phyloP scores from a whole-genome alignment of 2,329 filamentous ascomycete genomes.

The Epichloe hybrida region DNA sequence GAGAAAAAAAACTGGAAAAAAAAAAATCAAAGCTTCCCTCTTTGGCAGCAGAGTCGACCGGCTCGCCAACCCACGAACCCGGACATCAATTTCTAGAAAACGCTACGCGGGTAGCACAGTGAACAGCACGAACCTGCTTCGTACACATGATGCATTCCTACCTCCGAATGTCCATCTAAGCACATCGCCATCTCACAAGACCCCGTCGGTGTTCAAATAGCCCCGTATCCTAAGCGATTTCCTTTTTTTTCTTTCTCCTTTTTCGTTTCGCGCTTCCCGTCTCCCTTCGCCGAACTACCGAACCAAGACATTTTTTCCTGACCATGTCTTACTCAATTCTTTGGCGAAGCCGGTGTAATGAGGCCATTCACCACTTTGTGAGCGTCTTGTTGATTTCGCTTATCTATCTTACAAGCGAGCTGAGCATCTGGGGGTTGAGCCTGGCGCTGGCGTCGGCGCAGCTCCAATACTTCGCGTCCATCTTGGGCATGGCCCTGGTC shows the following conservation, averaged over 20 bases:
- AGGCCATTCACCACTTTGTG: constrained; percentile 3
- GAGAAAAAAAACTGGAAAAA: too few relatives aligned
- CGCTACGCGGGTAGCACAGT: constrained; percentile 3
- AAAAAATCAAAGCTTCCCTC: too few relatives aligned
- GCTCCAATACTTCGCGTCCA: constrained; percentile 32
- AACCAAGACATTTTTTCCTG: neutral
- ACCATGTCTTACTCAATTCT: constrained; percentile 4
- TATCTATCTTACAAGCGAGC: constrained; percentile 28
- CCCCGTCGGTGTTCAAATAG: constrained; percentile 4
- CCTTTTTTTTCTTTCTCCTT: neutral
- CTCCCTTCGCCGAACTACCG: neutral
- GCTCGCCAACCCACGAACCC: neutral
- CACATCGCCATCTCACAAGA: neutral
- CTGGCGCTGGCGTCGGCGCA: constrained; percentile 17
- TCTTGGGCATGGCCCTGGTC: constrained; percentile 32
- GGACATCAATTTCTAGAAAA: neutral
- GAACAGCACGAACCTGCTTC: neutral
- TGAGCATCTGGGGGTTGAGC: constrained; percentile 34
- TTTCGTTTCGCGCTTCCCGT: neutral
- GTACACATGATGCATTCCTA: neutral
- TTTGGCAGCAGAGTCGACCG: too few relatives aligned
- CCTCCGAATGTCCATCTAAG: neutral
- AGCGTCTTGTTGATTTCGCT: constrained; percentile 19
- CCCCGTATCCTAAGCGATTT: constrained; percentile 1
- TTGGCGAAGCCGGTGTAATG: constrained; percentile 8